These are phyloP conservation scores for Phoma sp. DNA, from an alignment of 2,329 filamentous ascomycete species.

Conservation along the genomic window DNA sequence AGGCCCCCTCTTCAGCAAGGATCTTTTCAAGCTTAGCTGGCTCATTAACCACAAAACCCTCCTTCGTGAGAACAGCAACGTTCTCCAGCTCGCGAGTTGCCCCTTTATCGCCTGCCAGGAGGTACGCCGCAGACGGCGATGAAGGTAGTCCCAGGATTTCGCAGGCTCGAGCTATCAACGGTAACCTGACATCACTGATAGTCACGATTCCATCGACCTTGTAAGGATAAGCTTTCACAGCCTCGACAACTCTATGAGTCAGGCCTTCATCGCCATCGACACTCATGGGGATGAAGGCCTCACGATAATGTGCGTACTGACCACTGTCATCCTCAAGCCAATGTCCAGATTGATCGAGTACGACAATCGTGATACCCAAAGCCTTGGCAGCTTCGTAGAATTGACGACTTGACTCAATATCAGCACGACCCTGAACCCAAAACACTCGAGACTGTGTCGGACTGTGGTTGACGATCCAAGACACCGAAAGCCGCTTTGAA, in stretches of 20 bases:
- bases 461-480: too few relatives aligned
- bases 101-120: too few relatives aligned
- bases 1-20: not conserved
- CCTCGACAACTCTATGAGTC: constrained; percentile 4
- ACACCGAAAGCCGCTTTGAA: too few relatives aligned
- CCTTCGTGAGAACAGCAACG: too few relatives aligned
- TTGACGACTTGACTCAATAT: not conserved
- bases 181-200: constrained; percentile 41
- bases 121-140: constrained; percentile 22
- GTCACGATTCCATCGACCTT: constrained; percentile 49
- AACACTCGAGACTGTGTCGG: constrained; percentile 3
- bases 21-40: constrained; percentile 24
- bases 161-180: constrained; percentile 41
- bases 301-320: constrained; percentile 26
- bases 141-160: constrained; percentile 44
- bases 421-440: constrained; percentile 7
- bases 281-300: constrained; percentile 29
- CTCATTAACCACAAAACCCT: too few relatives aligned
- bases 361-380: constrained; percentile 47
- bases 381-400: not conserved
- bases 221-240: constrained; percentile 26
- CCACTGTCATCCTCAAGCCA: constrained; percentile 49
- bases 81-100: too few relatives aligned
- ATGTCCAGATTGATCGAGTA: constrained; percentile 49
- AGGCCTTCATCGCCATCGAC: constrained; percentile 40